phyloP scores from a whole-genome alignment of 345 rosid genomes.

The Eucalyptus dawsonii region DNA sequence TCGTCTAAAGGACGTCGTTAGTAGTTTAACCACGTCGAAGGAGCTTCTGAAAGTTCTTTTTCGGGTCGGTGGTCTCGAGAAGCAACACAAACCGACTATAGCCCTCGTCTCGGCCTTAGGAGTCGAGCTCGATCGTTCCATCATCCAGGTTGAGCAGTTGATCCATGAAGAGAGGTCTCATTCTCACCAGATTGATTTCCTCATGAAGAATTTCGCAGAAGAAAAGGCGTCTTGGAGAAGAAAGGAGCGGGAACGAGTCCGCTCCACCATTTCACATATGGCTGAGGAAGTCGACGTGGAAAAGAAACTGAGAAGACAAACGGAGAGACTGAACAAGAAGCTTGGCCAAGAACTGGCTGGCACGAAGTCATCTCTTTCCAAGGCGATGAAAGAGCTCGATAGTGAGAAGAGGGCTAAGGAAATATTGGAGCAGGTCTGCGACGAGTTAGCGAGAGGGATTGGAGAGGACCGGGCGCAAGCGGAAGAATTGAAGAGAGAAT shows the following conservation, averaged over 20 bases:
- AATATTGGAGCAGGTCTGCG: slow-evolving; percentile 74
- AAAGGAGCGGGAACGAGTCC: slow-evolving; percentile 43
- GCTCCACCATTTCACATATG: slow-evolving; percentile 18
- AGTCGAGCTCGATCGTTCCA: slow-evolving; percentile 50
- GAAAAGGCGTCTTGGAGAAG: slow-evolving; percentile 50
- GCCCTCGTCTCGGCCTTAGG: slow-evolving; percentile 56
- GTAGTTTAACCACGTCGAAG: slow-evolving; percentile 56
- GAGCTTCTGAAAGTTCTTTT: slow-evolving; percentile 68
- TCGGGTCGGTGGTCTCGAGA: slow-evolving; percentile 43
- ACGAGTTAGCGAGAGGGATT: slow-evolving; percentile 67
- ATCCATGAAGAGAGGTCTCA: slow-evolving; percentile 26
- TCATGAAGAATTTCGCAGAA: slow-evolving; percentile 38
- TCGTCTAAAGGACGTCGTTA: slow-evolving; percentile 47
- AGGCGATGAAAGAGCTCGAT: slow-evolving; percentile 41
- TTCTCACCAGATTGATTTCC: slow-evolving; percentile 30
- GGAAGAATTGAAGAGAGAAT: slow-evolving; percentile 46
- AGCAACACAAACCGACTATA: slow-evolving; percentile 31
- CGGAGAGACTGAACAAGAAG: slow-evolving; percentile 84
- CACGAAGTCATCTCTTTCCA: slow-evolving; percentile 26
- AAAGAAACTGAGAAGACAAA: slow-evolving; percentile 51
- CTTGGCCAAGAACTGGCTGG: slow-evolving; percentile 65
- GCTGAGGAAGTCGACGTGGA: slow-evolving; percentile 67
- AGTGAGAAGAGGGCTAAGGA: slow-evolving; percentile 82
- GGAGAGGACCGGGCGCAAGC: slow-evolving; percentile 63
- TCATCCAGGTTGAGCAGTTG: slow-evolving; percentile 40